These are phyloP conservation scores for Echium plantagineum DNA, from an alignment of 257 asterid species.

Conservation along the genomic window DNA sequence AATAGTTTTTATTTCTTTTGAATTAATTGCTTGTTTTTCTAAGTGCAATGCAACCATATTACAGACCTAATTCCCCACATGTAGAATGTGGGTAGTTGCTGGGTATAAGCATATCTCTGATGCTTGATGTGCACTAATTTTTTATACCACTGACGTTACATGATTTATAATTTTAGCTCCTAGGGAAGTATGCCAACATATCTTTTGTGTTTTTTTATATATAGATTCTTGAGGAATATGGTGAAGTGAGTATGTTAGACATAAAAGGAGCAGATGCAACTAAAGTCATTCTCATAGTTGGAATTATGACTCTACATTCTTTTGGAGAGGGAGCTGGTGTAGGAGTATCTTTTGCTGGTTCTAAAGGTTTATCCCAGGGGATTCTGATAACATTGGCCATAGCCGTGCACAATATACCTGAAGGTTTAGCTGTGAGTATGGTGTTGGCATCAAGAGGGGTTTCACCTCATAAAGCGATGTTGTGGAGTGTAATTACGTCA, in stretches of 20 bases:
- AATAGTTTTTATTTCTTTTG: too few relatives aligned
- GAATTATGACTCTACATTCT: constrained; percentile 98
- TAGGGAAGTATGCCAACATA: constrained; percentile 2
- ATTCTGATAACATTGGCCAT: constrained; percentile 84
- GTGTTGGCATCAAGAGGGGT: constrained; percentile 97
- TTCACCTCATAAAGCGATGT: constrained; percentile 91
- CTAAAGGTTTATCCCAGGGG: constrained; percentile 94
- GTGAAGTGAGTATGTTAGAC: constrained; percentile 98
- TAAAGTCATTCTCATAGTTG: constrained; percentile 87
- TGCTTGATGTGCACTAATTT: background rate
- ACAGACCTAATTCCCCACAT: background rate
- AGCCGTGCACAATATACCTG: constrained; percentile 98
- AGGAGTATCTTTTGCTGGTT: constrained; percentile 98
- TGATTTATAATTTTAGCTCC: background rate
- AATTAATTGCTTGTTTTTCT: background rate
- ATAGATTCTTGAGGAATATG: constrained; percentile 88
- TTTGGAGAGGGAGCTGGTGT: constrained; percentile 99
- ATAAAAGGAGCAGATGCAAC: constrained; percentile 98
- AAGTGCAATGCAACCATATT: background rate
- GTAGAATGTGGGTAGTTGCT: background rate
- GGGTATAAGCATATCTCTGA: background rate
- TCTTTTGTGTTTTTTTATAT: constrained; percentile 4
- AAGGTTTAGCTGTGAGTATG: constrained; percentile 99
- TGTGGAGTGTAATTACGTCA: constrained; percentile 95
- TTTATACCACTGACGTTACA: background rate